Evolutionary conservation across 352 stramenopile genomes (phyloP), one percentile per base, ranked within the genome.

Genomic region (Globisporangium cylindrosporum): DNA sequence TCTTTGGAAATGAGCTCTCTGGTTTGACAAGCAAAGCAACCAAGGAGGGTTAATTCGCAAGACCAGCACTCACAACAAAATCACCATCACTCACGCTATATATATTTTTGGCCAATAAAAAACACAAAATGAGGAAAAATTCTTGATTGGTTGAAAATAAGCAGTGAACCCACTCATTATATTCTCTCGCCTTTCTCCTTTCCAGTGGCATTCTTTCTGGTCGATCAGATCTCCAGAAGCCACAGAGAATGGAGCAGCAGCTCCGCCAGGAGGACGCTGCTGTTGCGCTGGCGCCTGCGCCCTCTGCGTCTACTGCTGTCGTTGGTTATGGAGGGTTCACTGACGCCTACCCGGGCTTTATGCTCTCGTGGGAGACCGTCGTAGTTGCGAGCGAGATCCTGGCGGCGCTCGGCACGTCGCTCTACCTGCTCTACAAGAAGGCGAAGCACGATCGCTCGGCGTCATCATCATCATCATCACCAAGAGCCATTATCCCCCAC

Each of bases 351-450:
- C 61, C 61, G 18, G 56, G 56, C 64, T 67, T 71, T 24, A 55
- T 9, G 59, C 69, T 70, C 58, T 70, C 70, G 64, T 92, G 84
- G 84, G 78, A 90, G 73, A 78, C 76, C 25, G 38, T 80, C 1
- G 71, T 88, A 10, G 82, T 90, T 46, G 71, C 71, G 20, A 64
- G 60, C 12, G 82, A 92, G 73, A 76, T 92, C 48, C 58, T 77
- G 3, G 68, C 62, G 27, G 67, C 83, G 27, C 46, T 91, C 36
- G 67, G 70, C 7, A 68, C 70, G 18, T 78, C 82, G 5, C 60
- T 92, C 12, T 92, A 74, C 74, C 67, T 92, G 61, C 66, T 74
- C 34, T 75, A 79, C 29, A 75, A 71, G 22, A 79, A 73, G 12
- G 71, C 72, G 43, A 53, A 73, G 41, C 20, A 56, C 22, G 66